Base-by-base conservation (phyloP, 169 alveolate species). In the Cryptosporidium sp. region DNA sequence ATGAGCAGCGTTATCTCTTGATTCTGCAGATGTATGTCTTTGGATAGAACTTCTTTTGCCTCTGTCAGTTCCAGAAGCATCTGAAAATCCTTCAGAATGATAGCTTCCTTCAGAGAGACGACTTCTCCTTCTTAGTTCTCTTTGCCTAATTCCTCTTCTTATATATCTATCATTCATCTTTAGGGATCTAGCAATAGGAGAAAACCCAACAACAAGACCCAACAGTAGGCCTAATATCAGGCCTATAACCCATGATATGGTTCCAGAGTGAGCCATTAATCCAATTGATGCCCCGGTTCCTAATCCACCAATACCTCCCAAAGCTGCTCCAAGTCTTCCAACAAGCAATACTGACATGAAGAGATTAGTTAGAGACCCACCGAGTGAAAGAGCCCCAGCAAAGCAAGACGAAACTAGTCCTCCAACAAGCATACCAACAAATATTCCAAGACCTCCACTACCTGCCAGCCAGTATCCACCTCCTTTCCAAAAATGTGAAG, bases 381-480 rank as follows among this genome's bases (percentile, higher is more conserved):
- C 92, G 6, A 91, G 86, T n/a, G 80, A 62, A 51, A 91, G 91
- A 31, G 89, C 94, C 16, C 89, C 92, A 2, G 93, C 93, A 60
- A 86, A 80, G 52, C 94, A 91, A 2, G 75, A 39, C 14, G 93
- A 68, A 37, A 91, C 94, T n/a, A 91, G 84, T 1, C 94, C 94
- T 18, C 94, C 94, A 2, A 91, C 87, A 39, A 91, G 85, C 70
- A 72, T 85, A 37, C 94, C 94, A 39, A 84, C 51, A 56, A 56
- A 44, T 7, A 72, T 58, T 21, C 94, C 94, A n/a, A 58, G 56
- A 23, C 71, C 80, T 5, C 89, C 86, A 23, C 91, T 39, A 33
- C 93, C 94, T 31, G 73, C 71, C 45, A 92, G 37, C 94, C 94
- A 92, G 69, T 87, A 87, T 45, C 94, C 94, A 26, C 94, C 93